phyloP scores from a whole-genome alignment of 176 grass and related monocot species.

The Oryza punctata region DNA sequence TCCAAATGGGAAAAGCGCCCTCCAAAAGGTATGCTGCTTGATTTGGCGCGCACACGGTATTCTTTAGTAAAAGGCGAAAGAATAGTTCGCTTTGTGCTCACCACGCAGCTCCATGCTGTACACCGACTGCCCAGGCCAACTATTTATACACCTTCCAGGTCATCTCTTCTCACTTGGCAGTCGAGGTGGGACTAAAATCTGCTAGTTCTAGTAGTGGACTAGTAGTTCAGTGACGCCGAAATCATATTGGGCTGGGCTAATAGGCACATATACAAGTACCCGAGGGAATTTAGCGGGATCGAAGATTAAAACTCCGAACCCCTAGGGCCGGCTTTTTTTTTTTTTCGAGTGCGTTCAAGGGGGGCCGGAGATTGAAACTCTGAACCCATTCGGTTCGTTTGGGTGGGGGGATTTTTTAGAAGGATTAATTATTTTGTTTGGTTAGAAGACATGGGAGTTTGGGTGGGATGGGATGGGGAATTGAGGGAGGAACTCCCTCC shows the following conservation, averaged over 20 bases:
- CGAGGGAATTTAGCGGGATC: too few species aligned
- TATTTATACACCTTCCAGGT: not conserved
- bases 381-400: too few species aligned
- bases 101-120: conserved; percentile 33
- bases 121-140: rapidly evolving
- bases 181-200: conserved; percentile 21
- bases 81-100: conserved; percentile 61
- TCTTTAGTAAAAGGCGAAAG: conserved; percentile 77
- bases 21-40: conserved; percentile 28
- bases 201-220: too few species aligned
- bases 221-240: not conserved
- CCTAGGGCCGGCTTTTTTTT: too few species aligned
- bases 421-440: too few species aligned
- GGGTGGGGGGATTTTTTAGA: too few species aligned
- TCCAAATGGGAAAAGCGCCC: not conserved
- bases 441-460: too few species aligned
- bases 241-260: not conserved
- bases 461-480: too few species aligned
- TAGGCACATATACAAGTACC: not conserved
- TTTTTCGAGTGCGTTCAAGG: too few species aligned
- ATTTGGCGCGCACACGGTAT: conserved; percentile 53
- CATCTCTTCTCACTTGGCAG: not conserved
- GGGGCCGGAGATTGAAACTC: too few species aligned
- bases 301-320: too few species aligned
- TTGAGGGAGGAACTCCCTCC: too few species aligned